A percentile compares a stretch with the other conserved stretches of the same genome.
Conservation (phyloP, 768 basidiomycete species). For the Tulasnella sp. region DNA sequence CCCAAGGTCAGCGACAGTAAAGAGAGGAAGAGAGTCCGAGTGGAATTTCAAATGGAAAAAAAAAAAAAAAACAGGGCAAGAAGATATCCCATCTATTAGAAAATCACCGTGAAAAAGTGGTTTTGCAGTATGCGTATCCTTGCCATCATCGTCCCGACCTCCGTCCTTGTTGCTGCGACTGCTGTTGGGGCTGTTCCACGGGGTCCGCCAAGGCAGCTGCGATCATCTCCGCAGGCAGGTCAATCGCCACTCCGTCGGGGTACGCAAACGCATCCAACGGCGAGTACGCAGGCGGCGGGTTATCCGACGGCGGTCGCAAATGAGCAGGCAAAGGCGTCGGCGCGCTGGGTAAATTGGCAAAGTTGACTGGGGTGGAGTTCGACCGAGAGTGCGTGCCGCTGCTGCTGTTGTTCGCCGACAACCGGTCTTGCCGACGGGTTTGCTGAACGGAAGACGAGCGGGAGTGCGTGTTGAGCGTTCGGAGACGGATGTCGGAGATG, state of each 20-base stretch:
- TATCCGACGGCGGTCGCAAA: conserved; percentile 18
- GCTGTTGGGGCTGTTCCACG: neutral
- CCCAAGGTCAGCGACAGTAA: too few relatives aligned
- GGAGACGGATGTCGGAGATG: conserved; percentile 68
- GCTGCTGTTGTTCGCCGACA: conserved; percentile 29
- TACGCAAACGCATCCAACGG: conserved; percentile 79
- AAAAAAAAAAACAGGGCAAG: neutral
- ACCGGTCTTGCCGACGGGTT: conserved; percentile 25
- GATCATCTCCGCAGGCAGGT: conserved; percentile 87
- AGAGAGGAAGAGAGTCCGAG: neutral
- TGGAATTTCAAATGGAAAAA: too few relatives aligned
- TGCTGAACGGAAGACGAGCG: conserved; percentile 4
- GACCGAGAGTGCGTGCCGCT: conserved; percentile 10
- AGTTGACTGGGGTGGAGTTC: neutral
- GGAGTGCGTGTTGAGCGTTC: conserved; percentile 32
- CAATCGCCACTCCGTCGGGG: conserved; percentile 82
- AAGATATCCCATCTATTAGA: neutral
- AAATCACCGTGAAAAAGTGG: neutral
- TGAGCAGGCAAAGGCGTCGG: neutral
- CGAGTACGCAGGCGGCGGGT: conserved; percentile 77
- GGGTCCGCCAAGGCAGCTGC: conserved; percentile 74
- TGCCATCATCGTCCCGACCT: neutral
- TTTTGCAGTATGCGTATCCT: neutral
- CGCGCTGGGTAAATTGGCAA: neutral
- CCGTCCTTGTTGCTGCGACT: neutral